phyloP scores from a whole-genome alignment of 768 basidiomycete species.

The Phaeotremella skinneri region DNA sequence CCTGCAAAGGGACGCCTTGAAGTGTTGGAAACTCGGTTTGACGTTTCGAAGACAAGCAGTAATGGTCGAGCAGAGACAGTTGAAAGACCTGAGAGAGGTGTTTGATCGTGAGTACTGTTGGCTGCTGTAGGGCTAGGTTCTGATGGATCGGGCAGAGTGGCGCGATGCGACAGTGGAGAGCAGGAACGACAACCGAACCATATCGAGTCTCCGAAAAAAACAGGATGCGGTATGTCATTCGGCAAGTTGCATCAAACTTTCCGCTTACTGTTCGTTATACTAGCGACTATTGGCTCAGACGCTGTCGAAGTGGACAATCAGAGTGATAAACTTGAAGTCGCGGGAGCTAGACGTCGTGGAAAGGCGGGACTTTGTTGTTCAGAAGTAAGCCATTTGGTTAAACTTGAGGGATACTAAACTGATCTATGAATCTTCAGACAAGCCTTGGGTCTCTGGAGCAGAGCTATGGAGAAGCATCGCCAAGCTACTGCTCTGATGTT shows the following conservation, averaged over 20 bases:
- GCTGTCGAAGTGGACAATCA: constrained; percentile 31
- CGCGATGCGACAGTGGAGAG: constrained; percentile 10
- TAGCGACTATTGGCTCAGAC: constrained; percentile 16
- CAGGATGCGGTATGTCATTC: constrained; percentile 15
- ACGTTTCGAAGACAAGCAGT: constrained; percentile 11
- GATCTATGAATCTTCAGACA: constrained; percentile 6
- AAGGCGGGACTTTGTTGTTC: constrained; percentile 11
- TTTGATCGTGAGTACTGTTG: constrained; percentile 28
- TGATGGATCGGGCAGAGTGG: constrained; percentile 26
- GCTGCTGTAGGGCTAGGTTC: not conserved
- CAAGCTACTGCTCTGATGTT: constrained; percentile 11
- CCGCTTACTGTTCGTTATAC: not conserved
- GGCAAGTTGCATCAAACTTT: not conserved
- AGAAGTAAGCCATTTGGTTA: constrained; percentile 9
- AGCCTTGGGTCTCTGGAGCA: constrained; percentile 19
- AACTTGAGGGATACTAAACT: not conserved
- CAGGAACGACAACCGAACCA: constrained; percentile 5
- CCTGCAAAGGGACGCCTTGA: constrained; percentile 19
- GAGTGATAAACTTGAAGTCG: constrained; percentile 39
- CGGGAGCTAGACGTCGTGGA: constrained; percentile 34
- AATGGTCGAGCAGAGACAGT: constrained; percentile 18
- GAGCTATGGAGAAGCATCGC: not conserved
- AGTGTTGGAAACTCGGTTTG: constrained; percentile 22
- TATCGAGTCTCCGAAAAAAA: constrained; percentile 4
- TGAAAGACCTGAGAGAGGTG: constrained; percentile 10